Base-by-base conservation (phyloP, 2,329 filamentous ascomycete species). In the Penicillium decumbens region DNA sequence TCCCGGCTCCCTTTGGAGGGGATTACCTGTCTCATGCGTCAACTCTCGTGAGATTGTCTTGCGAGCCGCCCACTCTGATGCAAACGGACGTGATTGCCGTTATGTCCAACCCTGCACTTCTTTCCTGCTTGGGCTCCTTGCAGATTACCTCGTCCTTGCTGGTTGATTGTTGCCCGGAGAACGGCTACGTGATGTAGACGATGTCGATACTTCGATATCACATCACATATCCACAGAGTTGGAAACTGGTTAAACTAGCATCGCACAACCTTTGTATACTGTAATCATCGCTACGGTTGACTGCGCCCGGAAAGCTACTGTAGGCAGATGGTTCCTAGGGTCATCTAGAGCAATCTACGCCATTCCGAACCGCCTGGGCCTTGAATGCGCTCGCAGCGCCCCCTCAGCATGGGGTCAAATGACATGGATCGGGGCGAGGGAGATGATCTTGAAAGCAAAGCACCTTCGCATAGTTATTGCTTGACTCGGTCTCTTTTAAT, bases 71-170 rank as follows among this genome's bases (percentile, higher is more conserved):
- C 33, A 37, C 18, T 4, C 2, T 37, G 33, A 20, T 35, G 33
- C 33, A 37, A 37, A 37, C 33, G 33, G 3, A 20, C 33, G 33
- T 37, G 33, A 49, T 45, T 8, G 32, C 45, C 39, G 44, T 45
- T 33, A 45, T 49, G 42, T 40, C 23, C 38, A 40, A 15, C 38
- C 38, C 7, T 40, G 38, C 38, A 25, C 44, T 35, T 49, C 43
- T 49, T 56, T 40, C 51, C 52, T 41, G 50, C 43, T 51, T 41
- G 49, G 52, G 59, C 60, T 62, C 61, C 61, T 64, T 64, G 60
- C 61, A 62, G 56, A 33, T 45, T 43, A 40, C 33, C 46, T 52
- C 41, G 57, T 63, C 60, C 56, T 62, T 62, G 57, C 60, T 56
- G 53, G 45, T 53, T 35, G 56, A 18, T 9, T 18, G 32, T 35